Conservation (phyloP, 176 grass and related monocot species). For the Themeda triandra region DNA sequence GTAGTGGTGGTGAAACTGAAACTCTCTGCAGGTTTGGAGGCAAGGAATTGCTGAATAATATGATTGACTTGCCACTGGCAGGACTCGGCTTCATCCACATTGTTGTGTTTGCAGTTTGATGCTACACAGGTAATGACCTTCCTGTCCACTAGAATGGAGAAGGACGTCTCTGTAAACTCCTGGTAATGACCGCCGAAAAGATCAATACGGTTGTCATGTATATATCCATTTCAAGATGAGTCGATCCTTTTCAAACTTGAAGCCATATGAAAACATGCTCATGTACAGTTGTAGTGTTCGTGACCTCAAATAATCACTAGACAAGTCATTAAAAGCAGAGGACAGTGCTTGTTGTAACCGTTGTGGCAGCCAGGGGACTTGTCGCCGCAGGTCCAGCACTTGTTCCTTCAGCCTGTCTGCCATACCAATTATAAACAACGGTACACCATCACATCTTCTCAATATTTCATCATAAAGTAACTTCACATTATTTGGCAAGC, state of each 20-base stretch:
- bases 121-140: neutral
- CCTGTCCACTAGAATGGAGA: neutral
- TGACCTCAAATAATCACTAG: neutral
- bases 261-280: neutral
- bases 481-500: no score
- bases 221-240: neutral
- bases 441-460: slow-evolving; percentile 16
- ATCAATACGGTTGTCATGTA: no score
- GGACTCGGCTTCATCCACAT: neutral
- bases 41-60: neutral
- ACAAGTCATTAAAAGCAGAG: neutral
- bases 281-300: neutral
- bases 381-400: neutral
- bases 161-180: no score
- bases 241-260: neutral
- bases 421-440: slow-evolving; percentile 8
- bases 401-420: neutral
- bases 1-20: no score
- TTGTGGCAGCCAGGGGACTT: neutral
- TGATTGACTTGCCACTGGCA: neutral
- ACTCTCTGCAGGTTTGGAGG: no score
- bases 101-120: neutral
- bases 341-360: neutral
- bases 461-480: neutral
- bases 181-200: no score